Evolutionary conservation across 1,284 basidiomycete species (phyloP).

Genomic region (Malassezia yamatoensis): DNA sequence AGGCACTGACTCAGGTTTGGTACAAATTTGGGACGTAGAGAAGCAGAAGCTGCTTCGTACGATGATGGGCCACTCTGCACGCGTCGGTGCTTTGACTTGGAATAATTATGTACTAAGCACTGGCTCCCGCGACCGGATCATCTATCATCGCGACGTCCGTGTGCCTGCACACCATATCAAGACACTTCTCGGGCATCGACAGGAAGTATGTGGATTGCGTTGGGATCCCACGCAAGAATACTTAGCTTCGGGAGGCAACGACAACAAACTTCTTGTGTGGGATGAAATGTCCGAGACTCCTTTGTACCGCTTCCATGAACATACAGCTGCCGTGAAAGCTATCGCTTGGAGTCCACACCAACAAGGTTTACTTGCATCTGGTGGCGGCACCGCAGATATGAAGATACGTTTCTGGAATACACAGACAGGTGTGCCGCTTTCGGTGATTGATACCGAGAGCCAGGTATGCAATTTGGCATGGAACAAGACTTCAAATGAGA

Average conservation of each 20-base stretch:
- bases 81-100: slow-evolving; percentile 90
- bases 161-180: slow-evolving; percentile 62
- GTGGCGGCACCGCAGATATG: slow-evolving; percentile 93
- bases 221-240: slow-evolving; percentile 72
- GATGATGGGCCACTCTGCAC: slow-evolving; percentile 70
- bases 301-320: slow-evolving; percentile 87
- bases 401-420: slow-evolving; percentile 98
- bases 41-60: slow-evolving; percentile 67
- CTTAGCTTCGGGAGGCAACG: slow-evolving; percentile 90
- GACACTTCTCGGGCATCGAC: slow-evolving; percentile 70
- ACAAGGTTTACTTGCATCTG: slow-evolving; percentile 77
- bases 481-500: slow-evolving; percentile 84
- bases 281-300: slow-evolving; percentile 58
- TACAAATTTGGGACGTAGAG: slow-evolving; percentile 91
- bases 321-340: slow-evolving; percentile 92
- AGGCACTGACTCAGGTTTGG: slow-evolving; percentile 72
- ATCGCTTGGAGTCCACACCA: slow-evolving; percentile 96
- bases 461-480: slow-evolving; percentile 88
- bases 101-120: slow-evolving; percentile 77
- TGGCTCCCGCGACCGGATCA: slow-evolving; percentile 79
- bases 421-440: slow-evolving; percentile 67
- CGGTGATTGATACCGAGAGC: slow-evolving; percentile 42
- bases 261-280: slow-evolving; percentile 97
- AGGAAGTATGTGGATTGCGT: slow-evolving; percentile 91
- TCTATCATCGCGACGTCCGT: slow-evolving; percentile 85